Evolutionary conservation across 495 filamentous ascomycete genomes (phyloP), one percentile per base, ranked within the genome.

Genomic region (Penicillium simplicissimum): DNA sequence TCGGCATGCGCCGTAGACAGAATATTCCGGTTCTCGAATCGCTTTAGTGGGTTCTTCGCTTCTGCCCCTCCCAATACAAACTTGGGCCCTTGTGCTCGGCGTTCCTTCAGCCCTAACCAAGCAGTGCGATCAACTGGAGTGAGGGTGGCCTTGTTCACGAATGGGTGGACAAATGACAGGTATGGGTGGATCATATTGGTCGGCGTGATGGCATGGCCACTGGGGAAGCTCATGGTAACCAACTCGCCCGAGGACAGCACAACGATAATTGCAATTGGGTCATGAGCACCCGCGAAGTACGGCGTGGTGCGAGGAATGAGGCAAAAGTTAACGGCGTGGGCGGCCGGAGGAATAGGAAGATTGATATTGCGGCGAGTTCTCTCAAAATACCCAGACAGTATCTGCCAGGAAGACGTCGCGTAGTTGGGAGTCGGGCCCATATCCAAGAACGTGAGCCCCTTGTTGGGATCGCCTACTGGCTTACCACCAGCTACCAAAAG

Each of bases 71-170:
- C 96, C 48, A 82, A 80, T 7, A 96, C 66, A 28, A 98, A 82
- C 43, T 82, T 81, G 34, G 91, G 90, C 1, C 91, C 90, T 67
- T 89, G 85, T 33, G 81, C 77, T 36, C 93, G 81, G 53, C 83
- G 87, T 71, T 97, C 93, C 19, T 79, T 82, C 84, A 98, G 85
- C n/a, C 92, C 91, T 25, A 97, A 84, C 95, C 95, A 98, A 52
- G 87, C 82, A 17, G 84, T 84, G 14, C 96, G 84, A 43, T 91
- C 87, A 2, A 97, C 77, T 10, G 84, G 80, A 33, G 90, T 82
- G 33, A 94, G 74, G 14, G 79, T 79, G 8, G 89, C 81, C 52
- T 84, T 84, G 48, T 85, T 90, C 58, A 95, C 83, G 67, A 94
- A 97, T 1, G 95, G 95, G 67, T 97, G 93, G 25, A 95, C 87